Conservation (phyloP, 1,284 basidiomycete species). For the Paramarasmius palmivorus region DNA sequence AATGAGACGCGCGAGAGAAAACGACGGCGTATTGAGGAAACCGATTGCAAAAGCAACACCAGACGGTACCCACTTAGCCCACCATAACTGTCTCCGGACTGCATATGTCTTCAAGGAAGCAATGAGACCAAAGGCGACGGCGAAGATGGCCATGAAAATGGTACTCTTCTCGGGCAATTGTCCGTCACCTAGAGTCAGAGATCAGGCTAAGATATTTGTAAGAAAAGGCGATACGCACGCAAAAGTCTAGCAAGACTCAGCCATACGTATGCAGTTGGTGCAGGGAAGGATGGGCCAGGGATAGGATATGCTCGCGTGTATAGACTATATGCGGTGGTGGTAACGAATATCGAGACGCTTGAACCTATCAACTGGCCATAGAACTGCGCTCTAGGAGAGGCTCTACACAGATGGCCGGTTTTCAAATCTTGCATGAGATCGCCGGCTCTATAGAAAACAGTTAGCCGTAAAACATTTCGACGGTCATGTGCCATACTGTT, state of each 20-base stretch:
- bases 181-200: conserved; percentile 66
- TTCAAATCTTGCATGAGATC: conserved; percentile 99
- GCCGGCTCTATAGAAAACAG: conserved; percentile 65
- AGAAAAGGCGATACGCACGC: conserved; percentile 45
- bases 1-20: conserved; percentile 88
- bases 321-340: conserved; percentile 83
- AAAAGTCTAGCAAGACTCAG: conserved; percentile 89
- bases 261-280: conserved; percentile 93
- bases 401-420: conserved; percentile 88
- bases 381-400: conserved; percentile 86
- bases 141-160: conserved; percentile 83
- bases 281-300: conserved; percentile 89
- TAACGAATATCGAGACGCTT: conserved; percentile 84
- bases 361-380: conserved; percentile 89
- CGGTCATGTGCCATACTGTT: conserved; percentile 61
- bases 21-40: conserved; percentile 94
- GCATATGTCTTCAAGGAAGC: conserved; percentile 71
- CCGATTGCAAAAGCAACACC: conserved; percentile 89
- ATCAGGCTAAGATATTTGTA: conserved; percentile 5
- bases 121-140: conserved; percentile 65
- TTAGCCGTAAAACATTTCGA: background rate
- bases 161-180: conserved; percentile 77
- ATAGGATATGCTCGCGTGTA: conserved; percentile 88
- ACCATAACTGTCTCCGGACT: conserved; percentile 42
- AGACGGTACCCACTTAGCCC: conserved; percentile 81